Evolutionary conservation across 352 stramenopile species (phyloP).

Genomic region (Phytophthora sansomeana): DNA sequence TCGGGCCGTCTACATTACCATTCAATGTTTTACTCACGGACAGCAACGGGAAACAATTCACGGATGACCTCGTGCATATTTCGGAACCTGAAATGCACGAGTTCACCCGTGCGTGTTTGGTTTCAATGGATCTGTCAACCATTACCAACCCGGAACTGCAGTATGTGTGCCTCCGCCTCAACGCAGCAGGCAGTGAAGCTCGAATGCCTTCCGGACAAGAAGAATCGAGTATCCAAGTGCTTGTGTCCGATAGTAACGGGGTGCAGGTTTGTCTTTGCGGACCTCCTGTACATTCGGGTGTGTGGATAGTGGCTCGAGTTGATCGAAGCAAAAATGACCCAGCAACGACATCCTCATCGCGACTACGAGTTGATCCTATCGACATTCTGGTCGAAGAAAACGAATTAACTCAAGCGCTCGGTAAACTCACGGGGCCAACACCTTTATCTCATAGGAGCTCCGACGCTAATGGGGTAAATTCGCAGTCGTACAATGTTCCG

Average conservation of each 20-base stretch:
- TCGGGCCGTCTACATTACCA: background rate
- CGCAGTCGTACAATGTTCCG: constrained; percentile 17
- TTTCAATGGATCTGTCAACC: constrained; percentile 6
- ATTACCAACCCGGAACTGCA: constrained; percentile 10
- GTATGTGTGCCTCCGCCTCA: constrained; percentile 33
- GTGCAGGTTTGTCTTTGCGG: constrained; percentile 53
- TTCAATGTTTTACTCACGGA: constrained; percentile 14
- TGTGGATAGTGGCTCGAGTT: constrained; percentile 49
- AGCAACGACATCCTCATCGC: background rate
- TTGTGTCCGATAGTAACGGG: constrained; percentile 40
- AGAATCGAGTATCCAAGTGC: constrained; percentile 37
- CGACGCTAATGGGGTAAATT: background rate
- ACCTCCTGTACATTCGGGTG: constrained; percentile 6
- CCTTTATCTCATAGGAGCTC: constrained; percentile 3
- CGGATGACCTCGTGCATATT: background rate
- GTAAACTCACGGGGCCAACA: background rate
- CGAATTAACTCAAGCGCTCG: constrained; percentile 4
- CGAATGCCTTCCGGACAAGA: background rate
- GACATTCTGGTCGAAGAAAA: constrained; percentile 16
- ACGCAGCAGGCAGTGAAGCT: background rate
- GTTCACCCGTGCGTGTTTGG: background rate
- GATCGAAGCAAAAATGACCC: constrained; percentile 4
- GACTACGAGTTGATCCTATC: constrained; percentile 15
- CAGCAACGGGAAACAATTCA: constrained; percentile 9
- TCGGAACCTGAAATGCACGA: constrained; percentile 10